phyloP scores from a whole-genome alignment of 805 yeast species.

The Wickerhamia fluorescens region DNA sequence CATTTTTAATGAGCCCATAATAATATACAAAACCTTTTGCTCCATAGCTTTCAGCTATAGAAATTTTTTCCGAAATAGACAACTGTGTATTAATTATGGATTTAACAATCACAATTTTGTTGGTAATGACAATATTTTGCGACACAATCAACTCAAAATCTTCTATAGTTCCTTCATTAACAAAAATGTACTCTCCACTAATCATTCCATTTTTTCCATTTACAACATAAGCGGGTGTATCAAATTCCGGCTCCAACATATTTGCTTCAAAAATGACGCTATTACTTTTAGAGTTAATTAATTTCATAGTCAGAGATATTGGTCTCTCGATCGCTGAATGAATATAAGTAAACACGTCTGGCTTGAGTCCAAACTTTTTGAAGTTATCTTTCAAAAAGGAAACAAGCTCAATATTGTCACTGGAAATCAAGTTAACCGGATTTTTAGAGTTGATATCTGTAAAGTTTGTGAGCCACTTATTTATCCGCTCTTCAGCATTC shows the following conservation, averaged over 20 bases:
- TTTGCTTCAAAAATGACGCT: constrained; percentile 19
- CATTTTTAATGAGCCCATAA: no score
- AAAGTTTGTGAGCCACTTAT: constrained; percentile 21
- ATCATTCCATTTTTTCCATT: constrained; percentile 22
- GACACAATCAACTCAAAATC: constrained; percentile 20
- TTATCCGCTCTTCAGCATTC: constrained; percentile 18
- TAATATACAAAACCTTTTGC: constrained; percentile 20
- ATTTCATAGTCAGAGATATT: constrained; percentile 15
- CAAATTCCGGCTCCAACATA: constrained; percentile 15
- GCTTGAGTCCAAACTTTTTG: constrained; percentile 20
- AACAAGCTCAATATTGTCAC: constrained; percentile 19
- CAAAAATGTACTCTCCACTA: constrained; percentile 20
- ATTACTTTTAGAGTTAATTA: constrained; percentile 15
- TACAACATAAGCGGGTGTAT: constrained; percentile 25
- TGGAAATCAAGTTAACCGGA: constrained; percentile 16
- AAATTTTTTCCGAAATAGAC: constrained; percentile 17
- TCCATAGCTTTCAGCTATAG: constrained; percentile 19
- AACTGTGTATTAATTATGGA: constrained; percentile 8
- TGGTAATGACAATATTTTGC: constrained; percentile 12
- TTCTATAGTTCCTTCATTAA: constrained; percentile 20
- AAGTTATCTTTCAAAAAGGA: constrained; percentile 19
- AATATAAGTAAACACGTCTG: constrained; percentile 11
- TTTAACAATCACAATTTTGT: constrained; percentile 23
- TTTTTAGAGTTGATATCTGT: constrained; percentile 15
- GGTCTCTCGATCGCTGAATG: constrained; percentile 16